phyloP scores from a whole-genome alignment of 495 filamentous ascomycete species.

The Cercophora samala region DNA sequence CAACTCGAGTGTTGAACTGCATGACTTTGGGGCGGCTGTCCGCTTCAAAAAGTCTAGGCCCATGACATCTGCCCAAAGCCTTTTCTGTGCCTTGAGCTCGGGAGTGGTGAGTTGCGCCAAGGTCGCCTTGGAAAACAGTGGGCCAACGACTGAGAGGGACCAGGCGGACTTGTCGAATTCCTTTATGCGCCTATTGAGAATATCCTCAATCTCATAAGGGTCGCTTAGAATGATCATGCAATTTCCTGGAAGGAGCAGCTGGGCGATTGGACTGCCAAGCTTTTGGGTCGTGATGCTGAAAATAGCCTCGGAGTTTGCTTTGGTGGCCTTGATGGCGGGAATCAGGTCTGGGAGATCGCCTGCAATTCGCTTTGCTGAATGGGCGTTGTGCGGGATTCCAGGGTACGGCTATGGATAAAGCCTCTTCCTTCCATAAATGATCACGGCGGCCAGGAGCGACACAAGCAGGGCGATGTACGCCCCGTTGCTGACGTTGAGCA shows the following conservation, averaged over 20 bases:
- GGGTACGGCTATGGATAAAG: slow-evolving; percentile 32
- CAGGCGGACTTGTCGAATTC: slow-evolving; percentile 33
- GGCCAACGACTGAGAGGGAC: slow-evolving; percentile 19
- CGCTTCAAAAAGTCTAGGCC: slow-evolving; percentile 31
- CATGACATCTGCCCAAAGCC: slow-evolving; percentile 36
- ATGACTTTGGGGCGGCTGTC: slow-evolving; percentile 33
- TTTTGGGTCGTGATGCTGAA: slow-evolving; percentile 25
- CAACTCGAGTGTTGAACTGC: slow-evolving; percentile 27
- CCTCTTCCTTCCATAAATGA: slow-evolving; percentile 5
- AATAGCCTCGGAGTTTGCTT: slow-evolving; percentile 18
- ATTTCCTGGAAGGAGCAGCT: slow-evolving; percentile 27
- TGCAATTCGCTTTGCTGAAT: slow-evolving; percentile 25
- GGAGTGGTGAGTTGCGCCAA: slow-evolving; percentile 30
- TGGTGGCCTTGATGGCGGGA: slow-evolving; percentile 11
- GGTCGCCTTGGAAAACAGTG: slow-evolving; percentile 27
- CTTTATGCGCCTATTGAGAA: slow-evolving; percentile 29
- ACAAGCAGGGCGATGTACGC: background rate
- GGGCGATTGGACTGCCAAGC: slow-evolving; percentile 29
- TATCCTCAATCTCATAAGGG: slow-evolving; percentile 32
- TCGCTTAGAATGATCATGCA: slow-evolving; percentile 33
- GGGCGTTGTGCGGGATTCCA: slow-evolving; percentile 38
- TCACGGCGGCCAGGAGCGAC: background rate
- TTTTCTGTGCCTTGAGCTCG: slow-evolving; percentile 31
- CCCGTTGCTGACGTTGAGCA: background rate
- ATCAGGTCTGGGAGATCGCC: slow-evolving; percentile 34